Conservation (phyloP, 768 basidiomycete genomes). For the Boletus huronensis region DNA sequence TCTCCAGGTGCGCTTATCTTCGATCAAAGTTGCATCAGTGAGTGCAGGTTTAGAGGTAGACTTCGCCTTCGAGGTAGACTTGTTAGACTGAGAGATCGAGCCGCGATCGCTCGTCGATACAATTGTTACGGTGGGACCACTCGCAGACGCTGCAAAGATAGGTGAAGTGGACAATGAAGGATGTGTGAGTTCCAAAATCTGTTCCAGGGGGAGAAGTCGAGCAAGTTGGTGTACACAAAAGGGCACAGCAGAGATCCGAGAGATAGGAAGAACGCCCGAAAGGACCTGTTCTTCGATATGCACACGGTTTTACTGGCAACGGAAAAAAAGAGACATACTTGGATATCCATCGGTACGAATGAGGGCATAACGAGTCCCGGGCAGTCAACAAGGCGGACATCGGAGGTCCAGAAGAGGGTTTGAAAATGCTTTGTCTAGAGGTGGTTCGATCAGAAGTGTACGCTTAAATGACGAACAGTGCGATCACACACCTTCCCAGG, state of each 20-base stretch:
- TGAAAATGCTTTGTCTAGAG: slow-evolving; percentile 90
- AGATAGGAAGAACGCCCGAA: slow-evolving; percentile 70
- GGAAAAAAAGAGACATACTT: slow-evolving; percentile 40
- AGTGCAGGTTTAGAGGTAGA: neutral
- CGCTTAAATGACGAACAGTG: neutral
- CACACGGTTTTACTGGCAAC: neutral
- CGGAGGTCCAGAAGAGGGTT: slow-evolving; percentile 83
- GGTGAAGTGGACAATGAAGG: slow-evolving; percentile 34
- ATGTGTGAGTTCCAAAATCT: slow-evolving; percentile 56
- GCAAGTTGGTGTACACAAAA: slow-evolving; percentile 74
- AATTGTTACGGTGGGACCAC: neutral
- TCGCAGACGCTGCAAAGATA: neutral
- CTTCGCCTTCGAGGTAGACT: neutral
- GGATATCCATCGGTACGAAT: slow-evolving; percentile 76
- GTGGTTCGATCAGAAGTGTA: neutral
- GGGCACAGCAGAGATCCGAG: slow-evolving; percentile 79
- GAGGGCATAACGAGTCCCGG: slow-evolving; percentile 93
- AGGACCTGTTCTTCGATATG: slow-evolving; percentile 47
- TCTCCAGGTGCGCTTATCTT: slow-evolving; percentile 81
- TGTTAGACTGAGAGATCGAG: neutral
- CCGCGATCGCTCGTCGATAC: neutral
- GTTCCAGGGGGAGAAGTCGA: slow-evolving; percentile 73
- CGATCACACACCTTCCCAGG: slow-evolving; percentile 67
- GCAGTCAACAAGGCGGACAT: slow-evolving; percentile 90
- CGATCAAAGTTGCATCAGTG: slow-evolving; percentile 16